phyloP scores from a whole-genome alignment of 2,329 filamentous ascomycete species.

The Arthrinium phaeospermum region DNA sequence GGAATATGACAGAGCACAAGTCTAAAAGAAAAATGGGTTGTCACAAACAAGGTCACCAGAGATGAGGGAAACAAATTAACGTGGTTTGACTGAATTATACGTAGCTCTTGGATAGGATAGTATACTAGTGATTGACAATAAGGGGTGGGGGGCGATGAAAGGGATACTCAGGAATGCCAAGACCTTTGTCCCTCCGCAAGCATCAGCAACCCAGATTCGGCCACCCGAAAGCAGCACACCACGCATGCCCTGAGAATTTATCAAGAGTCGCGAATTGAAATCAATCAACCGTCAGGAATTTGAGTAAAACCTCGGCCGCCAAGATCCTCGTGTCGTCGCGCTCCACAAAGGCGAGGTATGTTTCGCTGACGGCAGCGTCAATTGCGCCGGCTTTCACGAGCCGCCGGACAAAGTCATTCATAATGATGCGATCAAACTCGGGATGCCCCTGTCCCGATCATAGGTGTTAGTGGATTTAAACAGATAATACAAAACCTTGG shows the following conservation, averaged over 20 bases:
- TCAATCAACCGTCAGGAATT: slow-evolving; percentile 10
- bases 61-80: not conserved
- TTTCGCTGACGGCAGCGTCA: not conserved
- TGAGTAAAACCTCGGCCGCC: slow-evolving; percentile 8
- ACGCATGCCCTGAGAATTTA: not conserved
- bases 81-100: not conserved
- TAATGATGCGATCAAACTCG: slow-evolving; percentile 21
- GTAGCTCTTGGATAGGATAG: not conserved
- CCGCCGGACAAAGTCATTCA: slow-evolving; percentile 20
- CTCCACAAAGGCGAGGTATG: not conserved
- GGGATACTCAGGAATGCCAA: slow-evolving; percentile 18
- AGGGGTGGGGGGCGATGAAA: not conserved
- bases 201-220: not conserved
- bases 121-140: slow-evolving; percentile 1
- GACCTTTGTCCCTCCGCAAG: slow-evolving; percentile 13
- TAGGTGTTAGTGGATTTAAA: not conserved
- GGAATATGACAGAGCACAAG: not conserved
- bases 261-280: not conserved
- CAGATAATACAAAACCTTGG: not conserved
- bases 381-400: slow-evolving; percentile 19
- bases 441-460: slow-evolving; percentile 19
- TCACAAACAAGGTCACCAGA: not conserved
- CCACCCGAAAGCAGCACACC: not conserved
- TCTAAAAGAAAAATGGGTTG: not conserved
- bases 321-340: slow-evolving; percentile 14